Evolutionary conservation across 345 rosid species (phyloP).

Genomic region (Melastoma malabathricum): DNA sequence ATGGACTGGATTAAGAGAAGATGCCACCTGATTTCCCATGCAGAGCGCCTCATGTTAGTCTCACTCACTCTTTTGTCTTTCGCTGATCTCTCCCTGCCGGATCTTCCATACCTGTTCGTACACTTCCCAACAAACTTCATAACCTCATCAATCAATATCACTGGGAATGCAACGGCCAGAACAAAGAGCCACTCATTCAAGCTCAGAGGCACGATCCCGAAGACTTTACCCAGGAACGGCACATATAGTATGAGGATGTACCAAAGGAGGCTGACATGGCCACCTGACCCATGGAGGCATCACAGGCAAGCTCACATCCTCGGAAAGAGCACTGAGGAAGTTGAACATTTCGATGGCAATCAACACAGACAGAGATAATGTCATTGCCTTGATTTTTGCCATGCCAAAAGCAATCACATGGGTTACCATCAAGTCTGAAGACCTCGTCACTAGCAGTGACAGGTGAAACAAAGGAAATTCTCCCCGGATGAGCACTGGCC

Average conservation of each 20-base stretch:
- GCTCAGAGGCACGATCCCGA: constrained; percentile 73
- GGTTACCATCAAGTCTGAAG: constrained; percentile 31
- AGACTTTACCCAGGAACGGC: constrained; percentile 61
- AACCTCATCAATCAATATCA: constrained; percentile 3
- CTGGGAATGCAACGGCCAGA: constrained; percentile 65
- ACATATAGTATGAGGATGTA: constrained; percentile 50
- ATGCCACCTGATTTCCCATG: too few relatives aligned
- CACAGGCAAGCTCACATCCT: constrained; percentile 44
- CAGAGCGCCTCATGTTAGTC: too few relatives aligned
- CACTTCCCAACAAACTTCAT: constrained; percentile 75
- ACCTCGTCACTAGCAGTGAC: constrained; percentile 21
- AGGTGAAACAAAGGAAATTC: constrained; percentile 16
- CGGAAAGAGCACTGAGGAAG: constrained; percentile 62
- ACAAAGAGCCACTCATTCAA: constrained; percentile 84
- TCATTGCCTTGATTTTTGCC: constrained; percentile 57
- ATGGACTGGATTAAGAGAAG: too few relatives aligned
- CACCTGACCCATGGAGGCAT: constrained; percentile 77
- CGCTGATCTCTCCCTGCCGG: too few relatives aligned
- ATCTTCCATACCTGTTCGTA: constrained; percentile 7
- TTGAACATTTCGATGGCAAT: constrained; percentile 75
- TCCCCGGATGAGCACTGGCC: constrained; percentile 49
- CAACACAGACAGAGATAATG: constrained; percentile 56
- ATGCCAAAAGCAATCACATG: constrained; percentile 45
- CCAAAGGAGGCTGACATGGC: constrained; percentile 58
- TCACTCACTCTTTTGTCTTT: too few relatives aligned